phyloP scores from a whole-genome alignment of 2,329 filamentous ascomycete genomes.

The Torrubiellomyces zombiae region DNA sequence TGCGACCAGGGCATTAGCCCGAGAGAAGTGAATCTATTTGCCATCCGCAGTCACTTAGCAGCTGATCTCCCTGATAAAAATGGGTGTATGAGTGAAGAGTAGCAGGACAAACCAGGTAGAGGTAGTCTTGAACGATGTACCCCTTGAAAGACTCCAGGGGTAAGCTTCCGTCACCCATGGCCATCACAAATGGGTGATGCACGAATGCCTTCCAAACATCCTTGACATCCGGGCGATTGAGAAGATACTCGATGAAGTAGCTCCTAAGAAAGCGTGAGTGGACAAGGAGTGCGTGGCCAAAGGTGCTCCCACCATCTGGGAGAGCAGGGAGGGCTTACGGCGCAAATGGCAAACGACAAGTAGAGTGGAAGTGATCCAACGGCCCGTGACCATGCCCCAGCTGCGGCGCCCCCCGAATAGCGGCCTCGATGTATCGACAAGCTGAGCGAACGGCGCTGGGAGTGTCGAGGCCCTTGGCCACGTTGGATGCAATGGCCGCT shows the following conservation, averaged over 20 bases:
- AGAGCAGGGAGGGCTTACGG: conserved; percentile 32
- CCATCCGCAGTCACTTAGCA: too few relatives aligned
- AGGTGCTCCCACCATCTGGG: too few relatives aligned
- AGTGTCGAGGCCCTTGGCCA: conserved; percentile 42
- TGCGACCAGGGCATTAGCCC: conserved; percentile 68
- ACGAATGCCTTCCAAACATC: conserved; percentile 60
- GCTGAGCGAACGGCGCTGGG: conserved; percentile 47
- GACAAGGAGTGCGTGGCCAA: too few relatives aligned
- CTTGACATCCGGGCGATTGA: conserved; percentile 59
- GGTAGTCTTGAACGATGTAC: conserved; percentile 83
- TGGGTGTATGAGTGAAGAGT: too few relatives aligned
- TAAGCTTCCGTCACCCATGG: conserved; percentile 58
- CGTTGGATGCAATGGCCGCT: conserved; percentile 61
- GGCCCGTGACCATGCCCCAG: conserved; percentile 54
- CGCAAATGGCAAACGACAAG: conserved; percentile 49
- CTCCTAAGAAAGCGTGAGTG: conserved; percentile 34
- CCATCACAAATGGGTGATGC: conserved; percentile 67
- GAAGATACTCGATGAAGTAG: conserved; percentile 67
- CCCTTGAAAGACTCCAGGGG: conserved; percentile 65
- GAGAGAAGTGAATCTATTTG: conserved; percentile 61
- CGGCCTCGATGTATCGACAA: conserved; percentile 54
- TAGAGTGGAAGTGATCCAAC: conserved; percentile 64
- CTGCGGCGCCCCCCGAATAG: conserved; percentile 46
- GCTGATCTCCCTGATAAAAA: too few relatives aligned
- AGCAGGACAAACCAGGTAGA: conserved; percentile 51